Evolutionary conservation across 2,329 filamentous ascomycete species (phyloP).

Genomic region (Sclerotinia spermophila): DNA sequence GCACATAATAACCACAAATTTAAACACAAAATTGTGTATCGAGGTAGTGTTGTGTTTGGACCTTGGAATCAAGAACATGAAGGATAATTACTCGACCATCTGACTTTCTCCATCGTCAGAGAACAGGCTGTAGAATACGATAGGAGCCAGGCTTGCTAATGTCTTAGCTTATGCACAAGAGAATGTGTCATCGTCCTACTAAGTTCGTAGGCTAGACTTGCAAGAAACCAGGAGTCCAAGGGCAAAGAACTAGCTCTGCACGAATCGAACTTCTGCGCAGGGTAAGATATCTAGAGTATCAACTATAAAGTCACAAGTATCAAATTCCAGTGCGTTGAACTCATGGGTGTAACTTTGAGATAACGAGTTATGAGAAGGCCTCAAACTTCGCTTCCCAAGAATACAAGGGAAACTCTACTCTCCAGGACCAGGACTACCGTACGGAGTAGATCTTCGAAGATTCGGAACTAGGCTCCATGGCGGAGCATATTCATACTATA

Average conservation of each 20-base stretch:
- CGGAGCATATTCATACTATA: no score
- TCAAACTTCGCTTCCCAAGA: neutral
- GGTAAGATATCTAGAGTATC: neutral
- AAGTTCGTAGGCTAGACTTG: neutral
- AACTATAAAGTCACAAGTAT: no score
- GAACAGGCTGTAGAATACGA: neutral
- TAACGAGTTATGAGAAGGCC: neutral
- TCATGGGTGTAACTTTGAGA: neutral
- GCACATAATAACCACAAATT: neutral
- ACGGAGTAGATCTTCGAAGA: neutral
- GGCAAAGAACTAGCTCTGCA: neutral
- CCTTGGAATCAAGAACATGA: rapidly evolving
- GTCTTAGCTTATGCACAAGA: neutral
- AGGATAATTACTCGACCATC: neutral
- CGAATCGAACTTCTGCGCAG: neutral
- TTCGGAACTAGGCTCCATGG: neutral
- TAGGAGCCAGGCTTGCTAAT: neutral
- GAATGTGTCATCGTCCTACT: neutral
- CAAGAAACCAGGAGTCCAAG: neutral
- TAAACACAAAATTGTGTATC: neutral
- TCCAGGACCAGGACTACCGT: neutral
- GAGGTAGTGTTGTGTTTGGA: neutral
- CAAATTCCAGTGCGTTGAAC: neutral
- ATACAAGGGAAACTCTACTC: neutral
- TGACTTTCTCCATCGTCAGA: no score